Evolutionary conservation across 73 alveolate genomes (phyloP), one percentile per base, ranked within the genome.

Genomic region (Paramecium bursaria): DNA sequence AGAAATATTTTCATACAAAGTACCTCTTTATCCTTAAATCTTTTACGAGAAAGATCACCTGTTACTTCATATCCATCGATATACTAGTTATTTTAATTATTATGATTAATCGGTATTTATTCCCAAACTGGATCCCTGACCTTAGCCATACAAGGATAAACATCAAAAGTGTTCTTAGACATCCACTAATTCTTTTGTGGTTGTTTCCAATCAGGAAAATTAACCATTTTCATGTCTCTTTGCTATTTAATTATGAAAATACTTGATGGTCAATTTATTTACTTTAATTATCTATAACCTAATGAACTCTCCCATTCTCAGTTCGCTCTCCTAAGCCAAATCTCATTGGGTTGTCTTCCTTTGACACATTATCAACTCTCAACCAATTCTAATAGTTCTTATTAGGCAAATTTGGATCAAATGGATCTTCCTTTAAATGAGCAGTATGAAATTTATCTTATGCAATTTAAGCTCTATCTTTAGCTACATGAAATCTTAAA

Each of bases 21-120:
- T 67, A 42, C 60, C 13, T 67, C 82, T 42, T 67, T 15, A 31
- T 31, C 82, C 15, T 67, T 67, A 5, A 19, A 17, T 67, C 82
- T 67, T 11, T 67, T 30, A 39, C 82, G 33, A 7, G 82, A 67
- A 14, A 67, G 39, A 67, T 67, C 82, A 31, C 82, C 82, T 39
- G 50, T 30, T 3, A 67, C 82, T 39, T 35, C 54, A 35, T 21
- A 67, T 9, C 82, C 82, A 19, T 67, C 82, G 22, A 67, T 67
- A 39, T 67, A 67, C 35, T 67, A 21, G 4, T 67, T 67, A 67
- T 67, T 67, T 42, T 67, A 47, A 42, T 67, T 67, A 67, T 67
- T n/a, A 0, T 25, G 23, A 17, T 67, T 67, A 7, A 15, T 31
- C 7, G 82, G 82, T 39, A 39, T 53, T 21, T 67, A 15, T 15